These are phyloP conservation scores for Spiraea crenata DNA, from an alignment of 331 rosid species.

Conservation along the genomic window DNA sequence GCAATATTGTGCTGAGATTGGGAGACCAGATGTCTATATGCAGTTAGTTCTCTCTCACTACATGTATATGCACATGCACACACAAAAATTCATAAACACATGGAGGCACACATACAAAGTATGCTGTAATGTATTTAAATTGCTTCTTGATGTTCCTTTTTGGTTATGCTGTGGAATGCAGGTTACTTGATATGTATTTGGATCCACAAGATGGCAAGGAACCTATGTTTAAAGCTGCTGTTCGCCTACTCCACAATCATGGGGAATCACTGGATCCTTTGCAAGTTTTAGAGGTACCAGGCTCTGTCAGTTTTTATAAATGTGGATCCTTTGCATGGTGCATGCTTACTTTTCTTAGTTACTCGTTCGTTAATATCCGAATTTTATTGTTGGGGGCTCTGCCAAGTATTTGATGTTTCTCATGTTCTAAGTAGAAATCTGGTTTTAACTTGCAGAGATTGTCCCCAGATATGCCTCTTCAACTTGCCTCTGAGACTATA, in stretches of 20 bases:
- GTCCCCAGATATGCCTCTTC: constrained; percentile 94
- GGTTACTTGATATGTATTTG: constrained; percentile 99
- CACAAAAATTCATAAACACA: not conserved
- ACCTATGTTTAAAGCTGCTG: constrained; percentile 99
- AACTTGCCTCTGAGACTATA: constrained; percentile 94
- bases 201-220: constrained; percentile 97
- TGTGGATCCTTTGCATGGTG: not conserved
- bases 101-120: not conserved
- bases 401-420: constrained; percentile 9
- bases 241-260: constrained; percentile 96
- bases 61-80: not conserved
- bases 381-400: constrained; percentile 1
- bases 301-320: constrained; percentile 7
- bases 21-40: constrained; percentile 95
- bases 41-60: constrained; percentile 61
- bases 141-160: constrained; percentile 1
- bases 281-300: constrained; percentile 87
- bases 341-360: not conserved
- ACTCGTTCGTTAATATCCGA: not conserved
- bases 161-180: constrained; percentile 29
- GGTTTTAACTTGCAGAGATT: constrained; percentile 59
- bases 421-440: constrained; percentile 17
- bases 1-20: constrained; percentile 98
- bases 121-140: not conserved
- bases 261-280: constrained; percentile 96